Base-by-base conservation (phyloP, 441 rosid genomes). In the Manihot esculenta region DNA sequence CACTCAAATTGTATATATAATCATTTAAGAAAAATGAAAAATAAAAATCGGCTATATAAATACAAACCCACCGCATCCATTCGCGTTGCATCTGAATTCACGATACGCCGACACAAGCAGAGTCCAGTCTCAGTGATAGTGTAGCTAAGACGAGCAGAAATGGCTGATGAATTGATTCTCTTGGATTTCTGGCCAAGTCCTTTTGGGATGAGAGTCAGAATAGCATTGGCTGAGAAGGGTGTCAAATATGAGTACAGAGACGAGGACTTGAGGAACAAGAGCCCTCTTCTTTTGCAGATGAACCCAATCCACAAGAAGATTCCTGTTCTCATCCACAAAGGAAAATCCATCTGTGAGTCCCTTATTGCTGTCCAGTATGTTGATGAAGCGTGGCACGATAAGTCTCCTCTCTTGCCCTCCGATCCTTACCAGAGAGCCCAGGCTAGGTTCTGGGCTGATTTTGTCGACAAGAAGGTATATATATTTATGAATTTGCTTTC, bases 361-460 rank as follows among this genome's bases (percentile, higher is more conserved):
- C 78, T 74, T 8, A 64, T 78, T 26, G 62, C 48, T 47, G 59
- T 78, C 7, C 59, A 74, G 68, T 74, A 74, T 27, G 35, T 78
- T 56, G 78, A 78, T 35, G 76, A 75, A 45, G 51, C 6, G 1
- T 74, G 81, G 76, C 7, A 49, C 17, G 45, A 45, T 5, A 47
- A 66, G 11, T 20, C 59, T 48, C 70, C 78, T 17, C 62, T 78
- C 8, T 11, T 78, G 14, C 78, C 81, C 35, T 54, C 73, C 9
- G 68, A 75, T 48, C 74, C 79, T 56, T 72, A 68, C 56, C 70
- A 30, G 0, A 45, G 76, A 23, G 65, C 81, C n/a, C 78, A 75
- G 55, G 71, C 79, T 17, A 44, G 74, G 30, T 72, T 79, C 56
- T 79, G 79, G 82, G 82, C 74, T 26, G 76, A 79, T 61, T 79